These are phyloP conservation scores for Cordyceps cicadae DNA, from an alignment of 2,329 filamentous ascomycete genomes.

Conservation along the genomic window DNA sequence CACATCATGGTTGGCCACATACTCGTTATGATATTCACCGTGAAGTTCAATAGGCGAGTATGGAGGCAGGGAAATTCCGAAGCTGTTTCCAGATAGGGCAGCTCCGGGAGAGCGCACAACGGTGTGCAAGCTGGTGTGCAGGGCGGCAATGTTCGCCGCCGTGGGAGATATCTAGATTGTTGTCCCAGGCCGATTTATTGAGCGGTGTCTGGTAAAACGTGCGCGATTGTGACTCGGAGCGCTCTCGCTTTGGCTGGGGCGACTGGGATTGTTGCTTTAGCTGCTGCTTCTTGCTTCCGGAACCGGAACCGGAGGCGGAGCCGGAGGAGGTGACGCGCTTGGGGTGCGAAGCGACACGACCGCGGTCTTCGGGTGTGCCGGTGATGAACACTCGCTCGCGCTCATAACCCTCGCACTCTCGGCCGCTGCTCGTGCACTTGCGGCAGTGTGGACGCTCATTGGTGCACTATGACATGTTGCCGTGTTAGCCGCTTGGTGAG, in stretches of 20 bases:
- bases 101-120: slow-evolving; percentile 23
- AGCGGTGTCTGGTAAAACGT: slow-evolving; percentile 29
- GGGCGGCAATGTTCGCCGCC: slow-evolving; percentile 32
- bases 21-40: slow-evolving; percentile 18
- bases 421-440: slow-evolving; percentile 50
- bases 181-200: slow-evolving; percentile 42
- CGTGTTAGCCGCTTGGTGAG: not conserved
- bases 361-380: slow-evolving; percentile 45
- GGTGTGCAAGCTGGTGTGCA: slow-evolving; percentile 34
- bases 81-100: slow-evolving; percentile 18
- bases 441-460: slow-evolving; percentile 52
- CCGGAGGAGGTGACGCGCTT: slow-evolving; percentile 30
- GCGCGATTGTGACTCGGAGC: slow-evolving; percentile 15
- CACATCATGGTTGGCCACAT: slow-evolving; percentile 21
- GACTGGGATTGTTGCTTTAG: slow-evolving; percentile 16
- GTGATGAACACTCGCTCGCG: slow-evolving; percentile 56
- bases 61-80: slow-evolving; percentile 30
- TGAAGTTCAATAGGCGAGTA: slow-evolving; percentile 32
- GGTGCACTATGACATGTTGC: slow-evolving; percentile 42
- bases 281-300: slow-evolving; percentile 4
- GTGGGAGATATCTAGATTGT: slow-evolving; percentile 34
- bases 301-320: no score
- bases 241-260: slow-evolving; percentile 18
- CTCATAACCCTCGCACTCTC: slow-evolving; percentile 54
- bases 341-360: slow-evolving; percentile 50